phyloP scores from a whole-genome alignment of 176 grass and related monocot species.

The Rhipidocladum racemiflorum region DNA sequence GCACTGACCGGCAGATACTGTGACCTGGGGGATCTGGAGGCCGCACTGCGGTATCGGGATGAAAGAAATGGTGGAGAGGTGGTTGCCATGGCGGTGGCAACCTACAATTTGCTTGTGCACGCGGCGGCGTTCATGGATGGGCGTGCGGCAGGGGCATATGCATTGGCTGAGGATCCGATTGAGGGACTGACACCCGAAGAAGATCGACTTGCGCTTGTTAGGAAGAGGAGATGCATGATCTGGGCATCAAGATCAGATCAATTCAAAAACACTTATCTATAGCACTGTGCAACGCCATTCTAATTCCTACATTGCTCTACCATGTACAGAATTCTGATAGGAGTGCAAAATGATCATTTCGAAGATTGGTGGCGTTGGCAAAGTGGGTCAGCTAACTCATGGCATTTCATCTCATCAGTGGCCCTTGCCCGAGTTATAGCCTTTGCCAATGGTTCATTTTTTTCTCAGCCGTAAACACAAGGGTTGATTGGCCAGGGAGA shows the following conservation, averaged over 20 bases:
- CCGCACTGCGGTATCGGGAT: constrained; percentile 22
- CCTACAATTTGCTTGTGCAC: constrained; percentile 45
- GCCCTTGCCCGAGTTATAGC: neutral
- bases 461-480: neutral
- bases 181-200: too few relatives aligned
- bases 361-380: neutral
- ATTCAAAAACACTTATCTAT: neutral
- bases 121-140: constrained; percentile 38
- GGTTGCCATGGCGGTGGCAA: constrained; percentile 24
- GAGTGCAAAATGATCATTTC: constrained; percentile 1
- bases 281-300: neutral
- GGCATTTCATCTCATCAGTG: neutral
- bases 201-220: neutral
- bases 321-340: constrained; percentile 8
- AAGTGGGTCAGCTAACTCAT: neutral
- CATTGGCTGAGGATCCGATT: too few relatives aligned
- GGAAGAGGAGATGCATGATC: neutral
- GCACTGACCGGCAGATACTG: constrained; percentile 41
- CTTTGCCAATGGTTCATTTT: neutral
- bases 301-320: neutral
- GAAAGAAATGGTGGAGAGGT: constrained; percentile 47
- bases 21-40: constrained; percentile 17
- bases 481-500: too few relatives aligned
- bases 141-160: too few relatives aligned
- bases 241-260: neutral